Conservation (phyloP, 176 grass and related monocot species). For the Aechmea fasciata region DNA sequence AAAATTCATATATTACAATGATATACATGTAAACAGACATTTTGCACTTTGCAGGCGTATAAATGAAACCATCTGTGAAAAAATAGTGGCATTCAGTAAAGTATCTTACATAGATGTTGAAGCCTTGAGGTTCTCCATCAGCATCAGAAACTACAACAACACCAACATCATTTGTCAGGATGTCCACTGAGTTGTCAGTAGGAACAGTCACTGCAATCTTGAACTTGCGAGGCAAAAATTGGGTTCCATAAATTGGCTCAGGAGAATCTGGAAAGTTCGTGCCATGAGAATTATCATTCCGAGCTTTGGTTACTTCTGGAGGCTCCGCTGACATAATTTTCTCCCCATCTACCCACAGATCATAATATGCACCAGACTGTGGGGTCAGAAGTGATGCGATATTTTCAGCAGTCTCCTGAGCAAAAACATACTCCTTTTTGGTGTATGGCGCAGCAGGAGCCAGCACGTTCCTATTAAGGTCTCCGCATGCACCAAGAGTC, state of each 20-base stretch:
- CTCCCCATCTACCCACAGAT: conserved; percentile 96
- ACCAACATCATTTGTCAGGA: conserved; percentile 94
- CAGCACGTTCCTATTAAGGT: conserved; percentile 95
- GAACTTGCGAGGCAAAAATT: conserved; percentile 95
- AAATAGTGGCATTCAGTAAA: not conserved
- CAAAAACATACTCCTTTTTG: conserved; percentile 60
- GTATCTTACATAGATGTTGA: conserved; percentile 82
- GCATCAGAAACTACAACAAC: conserved; percentile 85
- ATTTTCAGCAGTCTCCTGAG: conserved; percentile 83
- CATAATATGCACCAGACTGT: conserved; percentile 91
- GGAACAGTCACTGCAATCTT: conserved; percentile 78
- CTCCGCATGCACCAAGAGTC: conserved; percentile 87
- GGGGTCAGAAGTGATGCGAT: conserved; percentile 82
- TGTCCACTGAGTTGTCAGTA: conserved; percentile 92
- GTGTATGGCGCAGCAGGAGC: conserved; percentile 84
- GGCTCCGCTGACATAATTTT: conserved; percentile 95
- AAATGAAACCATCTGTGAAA: not conserved
- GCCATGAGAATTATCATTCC: conserved; percentile 81
- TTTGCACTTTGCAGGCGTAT: not conserved
- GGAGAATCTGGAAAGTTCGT: conserved; percentile 88
- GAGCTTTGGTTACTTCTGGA: conserved; percentile 70
- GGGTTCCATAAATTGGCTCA: conserved; percentile 92
- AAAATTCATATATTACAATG: not conserved
- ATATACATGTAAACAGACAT: conserved; percentile 4
- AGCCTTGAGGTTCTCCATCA: conserved; percentile 76